A percentile compares a stretch with the other conserved stretches of the same genome.
Conservation (phyloP, 192 early-diverging fungal genomes). For the Pilobolus umbonatus region DNA sequence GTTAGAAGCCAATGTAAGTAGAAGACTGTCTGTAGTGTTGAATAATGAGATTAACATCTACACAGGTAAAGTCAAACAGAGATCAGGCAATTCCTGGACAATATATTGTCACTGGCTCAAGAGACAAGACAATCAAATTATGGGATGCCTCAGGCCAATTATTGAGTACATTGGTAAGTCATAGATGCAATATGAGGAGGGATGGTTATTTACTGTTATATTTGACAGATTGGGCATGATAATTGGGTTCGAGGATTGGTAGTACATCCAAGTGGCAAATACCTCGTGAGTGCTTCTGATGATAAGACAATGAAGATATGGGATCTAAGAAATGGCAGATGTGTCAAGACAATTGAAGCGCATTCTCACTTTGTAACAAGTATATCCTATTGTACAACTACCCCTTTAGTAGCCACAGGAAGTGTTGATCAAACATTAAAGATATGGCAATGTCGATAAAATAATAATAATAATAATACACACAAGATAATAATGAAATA, state of each 20-base stretch:
- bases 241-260: conserved; percentile 89
- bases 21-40: background rate
- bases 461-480: background rate
- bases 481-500: too few species aligned
- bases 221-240: conserved; percentile 85
- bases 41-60: background rate
- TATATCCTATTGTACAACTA: conserved; percentile 60
- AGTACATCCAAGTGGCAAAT: conserved; percentile 81
- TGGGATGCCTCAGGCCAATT: conserved; percentile 77
- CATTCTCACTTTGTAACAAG: conserved; percentile 88
- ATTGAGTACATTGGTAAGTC: conserved; percentile 69
- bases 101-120: conserved; percentile 77
- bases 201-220: background rate
- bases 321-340: conserved; percentile 81
- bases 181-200: background rate
- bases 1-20: conserved; percentile 54
- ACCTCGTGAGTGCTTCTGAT: conserved; percentile 77
- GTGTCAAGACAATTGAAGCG: conserved; percentile 78
- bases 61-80: conserved; percentile 33
- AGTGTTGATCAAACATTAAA: conserved; percentile 76
- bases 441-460: conserved; percentile 68
- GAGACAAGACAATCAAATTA: conserved; percentile 87
- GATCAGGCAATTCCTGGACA: conserved; percentile 55
- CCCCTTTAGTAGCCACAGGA: conserved; percentile 78
- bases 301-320: conserved; percentile 89